Evolutionary conservation across 2,329 filamentous ascomycete genomes (phyloP), one percentile per base, ranked within the genome.

Genomic region (Immersiporthe knoxdaviesiana): DNA sequence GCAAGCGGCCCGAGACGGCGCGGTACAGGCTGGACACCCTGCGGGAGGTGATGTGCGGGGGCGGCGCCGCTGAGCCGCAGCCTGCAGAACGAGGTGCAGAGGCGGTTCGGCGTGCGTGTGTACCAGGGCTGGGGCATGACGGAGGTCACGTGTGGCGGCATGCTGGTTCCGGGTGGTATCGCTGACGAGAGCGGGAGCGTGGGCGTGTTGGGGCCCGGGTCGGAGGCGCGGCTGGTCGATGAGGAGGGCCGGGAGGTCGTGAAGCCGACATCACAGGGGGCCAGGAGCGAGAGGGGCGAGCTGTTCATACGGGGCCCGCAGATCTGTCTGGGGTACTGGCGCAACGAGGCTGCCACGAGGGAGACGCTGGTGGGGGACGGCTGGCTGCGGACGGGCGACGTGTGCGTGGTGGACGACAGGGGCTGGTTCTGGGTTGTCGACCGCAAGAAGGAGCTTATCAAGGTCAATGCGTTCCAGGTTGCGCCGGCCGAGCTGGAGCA

Each of bases 121-220:
- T 78, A 77, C 75, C 87, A 88, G 73, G 87, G 85, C 1, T 89
- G 86, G 83, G 88, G 88, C 4, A 89, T 90, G 87, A 89, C 88
- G 0, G 88, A 90, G 76, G 78, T 80, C 21, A 80, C 79, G 2
- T 81, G 78, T 65, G 79, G 77, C 8, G 83, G 79, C 0, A 77
- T 83, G 21, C 81, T 81, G 59, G 78, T 85, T 10, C 80, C 82
- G 1, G 77, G 76, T 2, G 78, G 79, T 2, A 68, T 79, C n/a
- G 71, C 72, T 3, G 79, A 81, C 66, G 75, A 79, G 50, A 81
- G 79, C 16, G 83, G 84, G 3, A 81, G 80, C 59, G 86, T 89
- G 0, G 87, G 88, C 7, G 63, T 84, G 71, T 76, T 89, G 39
- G 75, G 83, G 63, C 82, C 87, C 3, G 89, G 89, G 72, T 82